Evolutionary conservation across 2,329 filamentous ascomycete genomes (phyloP).

Genomic region (Didymella segeticola): DNA sequence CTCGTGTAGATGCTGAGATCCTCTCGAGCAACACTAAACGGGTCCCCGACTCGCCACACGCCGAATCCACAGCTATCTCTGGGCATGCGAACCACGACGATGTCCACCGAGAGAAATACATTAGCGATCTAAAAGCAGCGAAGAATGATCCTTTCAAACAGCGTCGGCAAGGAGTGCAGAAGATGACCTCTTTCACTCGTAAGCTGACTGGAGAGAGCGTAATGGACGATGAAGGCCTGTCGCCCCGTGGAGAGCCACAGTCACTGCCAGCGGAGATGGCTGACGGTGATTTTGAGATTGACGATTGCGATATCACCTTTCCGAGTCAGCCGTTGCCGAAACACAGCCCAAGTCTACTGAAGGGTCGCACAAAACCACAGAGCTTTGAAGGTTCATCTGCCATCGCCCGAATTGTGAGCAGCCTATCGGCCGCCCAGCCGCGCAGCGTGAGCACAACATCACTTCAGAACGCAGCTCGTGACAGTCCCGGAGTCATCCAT

Average conservation of each 20-base stretch:
- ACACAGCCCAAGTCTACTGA: constrained; percentile 9
- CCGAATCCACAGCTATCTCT: constrained; percentile 50
- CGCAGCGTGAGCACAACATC: neutral
- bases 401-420: neutral
- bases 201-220: constrained; percentile 32
- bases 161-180: constrained; percentile 9
- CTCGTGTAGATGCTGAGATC: constrained; percentile 24
- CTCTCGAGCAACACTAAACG: constrained; percentile 53
- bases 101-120: constrained; percentile 39
- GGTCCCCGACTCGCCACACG: constrained; percentile 50
- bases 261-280: neutral
- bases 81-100: constrained; percentile 38
- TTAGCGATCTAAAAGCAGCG: constrained; percentile 35
- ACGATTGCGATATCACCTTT: neutral
- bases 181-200: constrained; percentile 33
- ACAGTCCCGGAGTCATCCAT: no score
- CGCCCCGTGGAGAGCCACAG: neutral
- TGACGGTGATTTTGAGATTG: constrained; percentile 1
- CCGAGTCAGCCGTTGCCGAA: constrained; percentile 3
- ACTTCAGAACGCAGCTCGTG: no score
- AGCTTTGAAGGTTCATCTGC: neutral
- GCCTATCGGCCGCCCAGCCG: neutral
- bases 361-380: neutral
- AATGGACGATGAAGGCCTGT: neutral
- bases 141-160: constrained; percentile 39